Evolutionary conservation across 768 basidiomycete genomes (phyloP), one percentile per base, ranked within the genome.

Genomic region (Trichaptum fuscoviolaceum): DNA sequence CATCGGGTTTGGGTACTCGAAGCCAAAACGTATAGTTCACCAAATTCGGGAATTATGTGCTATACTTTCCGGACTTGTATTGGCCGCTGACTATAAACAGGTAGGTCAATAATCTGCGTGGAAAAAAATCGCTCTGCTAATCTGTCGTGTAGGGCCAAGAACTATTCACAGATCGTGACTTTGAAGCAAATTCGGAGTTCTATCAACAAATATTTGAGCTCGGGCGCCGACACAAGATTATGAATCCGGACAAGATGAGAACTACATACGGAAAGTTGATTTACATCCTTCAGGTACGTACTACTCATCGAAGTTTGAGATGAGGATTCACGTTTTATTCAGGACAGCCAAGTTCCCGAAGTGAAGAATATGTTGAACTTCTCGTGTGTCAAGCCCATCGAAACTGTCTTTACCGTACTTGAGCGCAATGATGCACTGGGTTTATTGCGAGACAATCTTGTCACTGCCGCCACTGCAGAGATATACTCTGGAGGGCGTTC

Each of bases 211-310:
- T 93, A 26, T 94, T 94, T 69, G 92, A 94, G 76, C 83, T 94
- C 25, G 92, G 93, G 23, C 81, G 92, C 63, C 83, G 92, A 66
- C 91, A 93, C 73, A 94, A 94, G 75, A 94, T 95, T 72, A 93
- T 91, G 91, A 95, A 94, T 71, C 93, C 93, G 0, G 93, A 94
- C 73, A 93, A 93, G 71, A 93, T 94, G 92, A 84, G 93, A 26
- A 87, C 90, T 30, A 94, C 91, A 8, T 95, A 95, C 68, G 93
- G 93, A 10, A 94, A 94, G 73, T 78, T 94, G 67, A 87, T 93
- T 35, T 94, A 93, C 75, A 78, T 94, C 65, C 82, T 93, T 35
- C 91, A 93, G 84, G 91, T 90, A 68, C 69, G 80, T 72, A 52
- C 58, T 62, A 20, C 20, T 12, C 20, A 52, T 52, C 20, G 42